Evolutionary conservation across 768 basidiomycete genomes (phyloP).

Genomic region (Termitomyces titanicus): DNA sequence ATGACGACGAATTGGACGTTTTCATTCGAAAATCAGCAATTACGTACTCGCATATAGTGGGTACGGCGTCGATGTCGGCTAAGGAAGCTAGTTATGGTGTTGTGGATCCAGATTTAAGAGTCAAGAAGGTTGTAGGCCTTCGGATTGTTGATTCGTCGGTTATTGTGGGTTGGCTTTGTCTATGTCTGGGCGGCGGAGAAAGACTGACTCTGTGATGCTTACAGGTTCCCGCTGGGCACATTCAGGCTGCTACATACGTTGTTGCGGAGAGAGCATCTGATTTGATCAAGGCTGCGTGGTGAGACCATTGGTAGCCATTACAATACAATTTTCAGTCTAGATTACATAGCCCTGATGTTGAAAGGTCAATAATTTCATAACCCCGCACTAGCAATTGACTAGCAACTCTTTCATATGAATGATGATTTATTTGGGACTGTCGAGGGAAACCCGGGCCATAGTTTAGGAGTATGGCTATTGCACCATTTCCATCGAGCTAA

Average conservation of each 20-base stretch:
- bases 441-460: too few species aligned
- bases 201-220: neutral
- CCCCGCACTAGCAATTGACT: too few species aligned
- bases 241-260: conserved; percentile 21
- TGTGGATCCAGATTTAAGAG: conserved; percentile 34
- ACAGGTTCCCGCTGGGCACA: conserved; percentile 25
- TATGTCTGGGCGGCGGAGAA: neutral
- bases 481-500: too few species aligned
- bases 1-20: conserved; percentile 25
- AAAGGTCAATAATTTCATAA: too few species aligned
- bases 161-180: conserved; percentile 20
- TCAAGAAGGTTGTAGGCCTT: conserved; percentile 33
- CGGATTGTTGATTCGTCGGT: conserved; percentile 37
- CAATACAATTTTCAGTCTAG: too few species aligned
- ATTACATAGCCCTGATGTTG: too few species aligned
- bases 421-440: too few species aligned
- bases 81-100: conserved; percentile 26
- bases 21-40: conserved; percentile 21
- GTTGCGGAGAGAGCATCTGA: conserved; percentile 29
- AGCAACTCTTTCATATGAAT: too few species aligned
- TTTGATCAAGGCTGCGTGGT: conserved; percentile 20
- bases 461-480: too few species aligned
- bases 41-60: conserved; percentile 30
- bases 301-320: too few species aligned
- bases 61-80: conserved; percentile 31